Evolutionary conservation across 345 rosid genomes (phyloP), one percentile per base, ranked within the genome.

Genomic region (Populus pruinosa): DNA sequence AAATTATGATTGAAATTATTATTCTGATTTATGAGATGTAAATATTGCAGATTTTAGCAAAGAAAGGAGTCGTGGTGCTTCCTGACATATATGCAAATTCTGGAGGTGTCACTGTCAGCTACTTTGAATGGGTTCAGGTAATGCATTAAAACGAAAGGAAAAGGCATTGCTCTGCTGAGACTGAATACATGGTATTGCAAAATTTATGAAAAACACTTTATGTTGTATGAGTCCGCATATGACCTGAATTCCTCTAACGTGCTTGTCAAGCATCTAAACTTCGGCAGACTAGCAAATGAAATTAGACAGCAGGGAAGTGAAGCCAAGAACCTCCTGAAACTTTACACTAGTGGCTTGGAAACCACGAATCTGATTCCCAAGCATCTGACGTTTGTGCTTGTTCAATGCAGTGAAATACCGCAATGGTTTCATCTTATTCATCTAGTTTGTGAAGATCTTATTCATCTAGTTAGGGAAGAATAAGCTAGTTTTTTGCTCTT

Each of bases 51-150:
- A 94, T 96, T 80, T 79, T 96, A 64, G 90, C 95, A 0, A 92
- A 92, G 91, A 94, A 93, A 85, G 98, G 98, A 79, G 97, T 96
- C 16, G 31, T 87, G 29, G 90, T 96, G 79, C 95, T 96, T n/a
- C 99, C 99, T 20, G 99, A 96, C 72, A 94, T 96, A 59, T 96
- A 96, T 83, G 98, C 99, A 74, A 96, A 94, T 83, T 86, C 99
- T 50, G 99, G 98, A 83, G 98, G 98, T 27, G 99, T 94, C 77
- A 96, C 99, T 0, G 99, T 96, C 69, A 96, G 99, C 89, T 96
- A 96, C 79, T 96, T 96, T n/a, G 98, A 96, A 87, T 96, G 97
- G 99, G 98, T 96, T 76, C 97, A 90, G 97, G 97, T 92, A 89
- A 82, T 25, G 71, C 5, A 53, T 66, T 61, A 23, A 33, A 63